These are phyloP conservation scores for Sarcocystis neurona DNA, from an alignment of 169 alveolate species.

Conservation along the genomic window DNA sequence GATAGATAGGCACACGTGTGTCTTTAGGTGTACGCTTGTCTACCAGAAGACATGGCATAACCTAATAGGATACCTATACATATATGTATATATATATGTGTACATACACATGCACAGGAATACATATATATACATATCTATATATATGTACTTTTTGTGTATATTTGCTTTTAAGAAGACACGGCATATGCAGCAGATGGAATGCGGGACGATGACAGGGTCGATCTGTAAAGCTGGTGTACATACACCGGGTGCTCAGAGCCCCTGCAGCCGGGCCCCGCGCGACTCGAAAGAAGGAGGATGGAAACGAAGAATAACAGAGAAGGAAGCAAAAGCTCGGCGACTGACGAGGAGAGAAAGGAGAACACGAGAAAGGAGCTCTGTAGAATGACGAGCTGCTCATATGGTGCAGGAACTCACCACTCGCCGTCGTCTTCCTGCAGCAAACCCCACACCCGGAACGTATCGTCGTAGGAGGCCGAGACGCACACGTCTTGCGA, in stretches of 20 bases:
- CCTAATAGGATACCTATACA: no score
- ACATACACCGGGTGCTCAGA: neutral
- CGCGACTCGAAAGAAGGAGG: neutral
- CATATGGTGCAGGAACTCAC: neutral
- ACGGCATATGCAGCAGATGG: no score
- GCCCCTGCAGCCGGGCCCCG: neutral
- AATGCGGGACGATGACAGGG: no score
- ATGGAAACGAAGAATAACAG: neutral
- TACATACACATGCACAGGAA: no score
- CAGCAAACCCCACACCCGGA: conserved; percentile 61
- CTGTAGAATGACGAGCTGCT: no score
- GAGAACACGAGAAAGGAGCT: neutral
- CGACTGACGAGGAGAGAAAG: neutral
- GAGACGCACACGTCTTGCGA: conserved; percentile 72
- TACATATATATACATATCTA: neutral
- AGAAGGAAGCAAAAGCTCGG: neutral
- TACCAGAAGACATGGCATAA: neutral
- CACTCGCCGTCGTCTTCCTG: conserved; percentile 36
- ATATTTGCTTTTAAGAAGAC: no score
- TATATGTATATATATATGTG: no score
- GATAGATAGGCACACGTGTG: neutral
- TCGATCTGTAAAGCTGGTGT: no score
- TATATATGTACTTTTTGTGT: neutral
- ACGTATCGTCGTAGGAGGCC: conserved; percentile 85
- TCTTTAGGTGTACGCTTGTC: neutral